A percentile compares a stretch with the other conserved stretches of the same genome.
Conservation (phyloP, 2,329 filamentous ascomycete species). For the Teratosphaeria epicoccoides region DNA sequence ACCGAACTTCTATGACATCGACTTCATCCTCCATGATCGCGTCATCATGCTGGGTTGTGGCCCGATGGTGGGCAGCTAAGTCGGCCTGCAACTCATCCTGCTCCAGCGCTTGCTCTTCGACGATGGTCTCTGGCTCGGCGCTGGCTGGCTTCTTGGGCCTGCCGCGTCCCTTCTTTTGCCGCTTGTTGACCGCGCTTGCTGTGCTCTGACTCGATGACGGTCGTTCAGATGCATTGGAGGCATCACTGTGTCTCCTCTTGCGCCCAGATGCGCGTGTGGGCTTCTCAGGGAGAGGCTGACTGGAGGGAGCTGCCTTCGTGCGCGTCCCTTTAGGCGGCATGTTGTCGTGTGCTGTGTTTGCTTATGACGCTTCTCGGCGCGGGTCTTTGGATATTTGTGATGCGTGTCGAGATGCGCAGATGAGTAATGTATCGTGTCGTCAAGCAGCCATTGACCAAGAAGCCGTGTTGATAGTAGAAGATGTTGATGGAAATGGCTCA, state of each 20-base stretch:
- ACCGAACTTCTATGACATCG: constrained; percentile 8
- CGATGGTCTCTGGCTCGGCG: constrained; percentile 17
- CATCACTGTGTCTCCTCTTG: constrained; percentile 20
- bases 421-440: not conserved
- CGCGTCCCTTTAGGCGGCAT: constrained; percentile 20
- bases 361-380: not conserved
- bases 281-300: constrained; percentile 6
- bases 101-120: constrained; percentile 18
- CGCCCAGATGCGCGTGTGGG: constrained; percentile 11
- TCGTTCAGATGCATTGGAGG: constrained; percentile 16
- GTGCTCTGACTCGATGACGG: constrained; percentile 8
- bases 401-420: not conserved
- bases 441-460: not conserved
- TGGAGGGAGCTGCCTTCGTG: constrained; percentile 1
- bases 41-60: constrained; percentile 1
- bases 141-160: constrained; percentile 6
- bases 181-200: constrained; percentile 12
- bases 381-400: not conserved
- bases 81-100: constrained; percentile 1
- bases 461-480: not conserved
- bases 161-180: constrained; percentile 10
- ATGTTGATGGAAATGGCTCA: not conserved
- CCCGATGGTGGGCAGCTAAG: not conserved
- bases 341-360: not conserved
- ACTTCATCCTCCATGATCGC: constrained; percentile 9